phyloP scores from a whole-genome alignment of 140 eudicot species.

The Flaveria floridana region DNA sequence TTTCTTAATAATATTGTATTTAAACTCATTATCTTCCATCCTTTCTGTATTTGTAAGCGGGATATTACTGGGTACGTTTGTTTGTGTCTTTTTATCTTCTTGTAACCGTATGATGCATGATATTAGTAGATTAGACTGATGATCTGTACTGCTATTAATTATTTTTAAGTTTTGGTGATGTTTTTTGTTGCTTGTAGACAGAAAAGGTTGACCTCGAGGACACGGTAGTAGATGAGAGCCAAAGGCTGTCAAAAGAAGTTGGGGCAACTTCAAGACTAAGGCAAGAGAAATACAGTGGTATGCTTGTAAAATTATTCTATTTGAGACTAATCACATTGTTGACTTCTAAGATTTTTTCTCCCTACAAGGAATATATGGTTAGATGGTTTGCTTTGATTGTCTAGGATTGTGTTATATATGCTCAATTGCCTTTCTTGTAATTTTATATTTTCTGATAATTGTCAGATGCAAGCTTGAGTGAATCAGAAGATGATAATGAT shows the following conservation, averaged over 20 bases:
- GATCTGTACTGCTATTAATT: neutral
- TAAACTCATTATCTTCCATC: neutral
- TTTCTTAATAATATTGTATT: neutral
- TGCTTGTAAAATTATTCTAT: constrained; percentile 25
- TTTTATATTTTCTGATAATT: constrained; percentile 1
- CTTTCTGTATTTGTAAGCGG: no score
- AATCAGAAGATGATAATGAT: constrained; percentile 88
- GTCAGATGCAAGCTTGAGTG: constrained; percentile 73
- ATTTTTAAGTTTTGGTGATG: constrained; percentile 24
- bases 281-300: constrained; percentile 79
- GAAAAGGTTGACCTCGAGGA: constrained; percentile 97
- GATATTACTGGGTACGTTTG: no score
- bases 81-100: neutral
- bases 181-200: constrained; percentile 56
- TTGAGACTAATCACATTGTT: neutral
- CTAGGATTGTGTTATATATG: neutral
- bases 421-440: neutral
- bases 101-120: constrained; percentile 21
- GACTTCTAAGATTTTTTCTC: constrained; percentile 1
- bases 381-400: neutral
- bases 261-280: constrained; percentile 55
- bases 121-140: neutral
- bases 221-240: constrained; percentile 95
- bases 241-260: constrained; percentile 60
- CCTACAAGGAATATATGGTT: constrained; percentile 6